phyloP scores from a whole-genome alignment of 768 basidiomycete genomes.

The Suillus placidus region DNA sequence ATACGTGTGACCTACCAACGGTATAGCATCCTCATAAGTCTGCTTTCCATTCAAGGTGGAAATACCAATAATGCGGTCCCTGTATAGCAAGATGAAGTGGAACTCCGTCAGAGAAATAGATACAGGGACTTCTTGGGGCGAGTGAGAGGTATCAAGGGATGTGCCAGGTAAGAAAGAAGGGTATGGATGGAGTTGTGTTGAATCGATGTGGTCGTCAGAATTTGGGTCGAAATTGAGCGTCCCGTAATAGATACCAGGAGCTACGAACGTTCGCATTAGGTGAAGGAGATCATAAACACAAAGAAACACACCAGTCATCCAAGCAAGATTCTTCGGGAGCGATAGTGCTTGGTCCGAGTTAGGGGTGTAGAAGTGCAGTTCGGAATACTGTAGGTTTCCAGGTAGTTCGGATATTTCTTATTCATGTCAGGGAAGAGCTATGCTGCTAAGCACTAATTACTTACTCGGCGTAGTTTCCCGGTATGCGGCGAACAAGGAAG shows the following conservation, averaged over 20 bases:
- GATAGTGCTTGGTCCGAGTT: conserved; percentile 71
- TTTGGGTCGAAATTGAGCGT: conserved; percentile 68
- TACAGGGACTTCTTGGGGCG: conserved; percentile 52
- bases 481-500: conserved; percentile 71
- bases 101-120: conserved; percentile 89
- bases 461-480: conserved; percentile 81
- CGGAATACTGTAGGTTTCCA: conserved; percentile 72
- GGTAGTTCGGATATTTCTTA: conserved; percentile 91
- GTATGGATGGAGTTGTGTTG: conserved; percentile 79
- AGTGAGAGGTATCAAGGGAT: conserved; percentile 24
- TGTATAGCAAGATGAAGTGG: conserved; percentile 87
- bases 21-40: conserved; percentile 82
- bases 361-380: conserved; percentile 78
- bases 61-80: conserved; percentile 74
- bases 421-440: conserved; percentile 24
- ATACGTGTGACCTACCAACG: conserved; percentile 57
- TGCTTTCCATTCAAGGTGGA: conserved; percentile 79
- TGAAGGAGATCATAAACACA: conserved; percentile 10
- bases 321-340: conserved; percentile 76
- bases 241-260: conserved; percentile 88
- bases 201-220: conserved; percentile 76
- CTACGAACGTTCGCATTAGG: conserved; percentile 38
- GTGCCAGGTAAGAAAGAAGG: conserved; percentile 45
- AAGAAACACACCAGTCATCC: conserved; percentile 78
- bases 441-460: conserved; percentile 28